A percentile compares a stretch with the other conserved stretches of the same genome.
Evolutionary conservation across 2,329 filamentous ascomycete genomes (phyloP).

Genomic region (Stemphylium lycopersici): DNA sequence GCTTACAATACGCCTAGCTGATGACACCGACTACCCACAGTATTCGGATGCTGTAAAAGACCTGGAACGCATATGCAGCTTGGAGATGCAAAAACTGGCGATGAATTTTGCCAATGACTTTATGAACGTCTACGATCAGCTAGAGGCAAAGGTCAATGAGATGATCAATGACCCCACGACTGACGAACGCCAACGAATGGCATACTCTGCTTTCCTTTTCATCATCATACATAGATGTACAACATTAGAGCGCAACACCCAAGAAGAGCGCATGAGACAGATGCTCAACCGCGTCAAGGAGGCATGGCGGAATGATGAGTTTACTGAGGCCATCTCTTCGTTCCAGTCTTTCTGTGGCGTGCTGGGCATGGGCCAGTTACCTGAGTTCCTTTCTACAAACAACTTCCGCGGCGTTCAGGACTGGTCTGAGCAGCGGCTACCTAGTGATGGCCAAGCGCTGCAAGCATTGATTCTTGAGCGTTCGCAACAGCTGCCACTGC

Average conservation of each 20-base stretch:
- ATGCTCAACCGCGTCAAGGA: constrained; percentile 84
- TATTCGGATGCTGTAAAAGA: constrained; percentile 92
- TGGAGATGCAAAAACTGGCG: constrained; percentile 87
- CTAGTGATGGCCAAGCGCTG: constrained; percentile 77
- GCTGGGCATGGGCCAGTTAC: constrained; percentile 79
- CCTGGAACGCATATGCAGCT: constrained; percentile 80
- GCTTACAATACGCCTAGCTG: constrained; percentile 78
- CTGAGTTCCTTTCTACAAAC: constrained; percentile 75
- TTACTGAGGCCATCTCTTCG: constrained; percentile 72
- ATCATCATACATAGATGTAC: constrained; percentile 90
- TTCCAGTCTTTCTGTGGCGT: constrained; percentile 81
- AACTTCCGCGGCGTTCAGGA: constrained; percentile 78
- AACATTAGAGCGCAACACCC: constrained; percentile 72
- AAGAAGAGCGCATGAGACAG: constrained; percentile 72
- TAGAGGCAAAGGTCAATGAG: constrained; percentile 82
- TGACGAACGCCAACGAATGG: constrained; percentile 83
- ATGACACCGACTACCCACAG: constrained; percentile 70
- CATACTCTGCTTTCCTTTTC: constrained; percentile 88
- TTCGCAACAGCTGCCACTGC: constrained; percentile 77
- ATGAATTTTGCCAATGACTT: constrained; percentile 92
- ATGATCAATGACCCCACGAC: constrained; percentile 73
- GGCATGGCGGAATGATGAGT: constrained; percentile 75
- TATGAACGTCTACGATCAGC: constrained; percentile 82
- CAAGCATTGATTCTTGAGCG: constrained; percentile 80
- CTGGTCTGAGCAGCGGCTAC: constrained; percentile 79